Conservation (phyloP, 2,329 filamentous ascomycete species). For the Fusarium sp. region DNA sequence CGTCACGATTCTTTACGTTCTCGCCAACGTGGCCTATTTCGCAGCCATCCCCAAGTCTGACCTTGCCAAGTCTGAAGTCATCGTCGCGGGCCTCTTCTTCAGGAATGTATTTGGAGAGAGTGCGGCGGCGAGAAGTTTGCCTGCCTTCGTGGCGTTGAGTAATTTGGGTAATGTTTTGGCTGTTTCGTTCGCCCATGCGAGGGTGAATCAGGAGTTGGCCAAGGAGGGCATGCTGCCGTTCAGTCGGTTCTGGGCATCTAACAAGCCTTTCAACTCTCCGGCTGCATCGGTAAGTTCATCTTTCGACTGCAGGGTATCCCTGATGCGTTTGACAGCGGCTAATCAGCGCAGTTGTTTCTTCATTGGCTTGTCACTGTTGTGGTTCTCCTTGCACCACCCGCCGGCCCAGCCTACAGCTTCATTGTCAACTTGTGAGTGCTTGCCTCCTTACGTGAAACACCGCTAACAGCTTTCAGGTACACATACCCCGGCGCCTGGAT, state of each 20-base stretch:
- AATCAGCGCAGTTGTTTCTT: constrained; percentile 61
- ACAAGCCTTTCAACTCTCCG: constrained; percentile 73
- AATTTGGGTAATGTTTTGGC: constrained; percentile 72
- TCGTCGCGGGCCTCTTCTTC: constrained; percentile 71
- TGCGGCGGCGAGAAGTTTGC: constrained; percentile 60
- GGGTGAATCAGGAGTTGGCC: constrained; percentile 73
- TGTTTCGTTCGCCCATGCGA: constrained; percentile 68
- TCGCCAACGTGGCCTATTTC: constrained; percentile 75
- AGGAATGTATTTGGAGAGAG: constrained; percentile 68
- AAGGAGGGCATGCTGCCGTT: constrained; percentile 76
- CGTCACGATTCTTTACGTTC: constrained; percentile 69
- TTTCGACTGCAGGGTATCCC: neutral
- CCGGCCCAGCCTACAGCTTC: constrained; percentile 76
- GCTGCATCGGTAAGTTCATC: constrained; percentile 59
- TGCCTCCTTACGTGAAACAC: rapidly evolving
- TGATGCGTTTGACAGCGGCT: neutral
- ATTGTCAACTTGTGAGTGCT: constrained; percentile 61
- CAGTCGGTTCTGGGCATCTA: constrained; percentile 74
- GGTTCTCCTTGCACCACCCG: constrained; percentile 73
- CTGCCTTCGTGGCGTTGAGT: constrained; percentile 69
- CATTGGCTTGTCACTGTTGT: constrained; percentile 75
- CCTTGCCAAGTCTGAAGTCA: constrained; percentile 67
- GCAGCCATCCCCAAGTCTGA: constrained; percentile 69
- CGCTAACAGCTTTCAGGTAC: constrained; percentile 45
- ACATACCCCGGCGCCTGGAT: constrained; percentile 66